Evolutionary conservation across 1,284 basidiomycete species (phyloP).

Genomic region (Austropuccinia psidii): DNA sequence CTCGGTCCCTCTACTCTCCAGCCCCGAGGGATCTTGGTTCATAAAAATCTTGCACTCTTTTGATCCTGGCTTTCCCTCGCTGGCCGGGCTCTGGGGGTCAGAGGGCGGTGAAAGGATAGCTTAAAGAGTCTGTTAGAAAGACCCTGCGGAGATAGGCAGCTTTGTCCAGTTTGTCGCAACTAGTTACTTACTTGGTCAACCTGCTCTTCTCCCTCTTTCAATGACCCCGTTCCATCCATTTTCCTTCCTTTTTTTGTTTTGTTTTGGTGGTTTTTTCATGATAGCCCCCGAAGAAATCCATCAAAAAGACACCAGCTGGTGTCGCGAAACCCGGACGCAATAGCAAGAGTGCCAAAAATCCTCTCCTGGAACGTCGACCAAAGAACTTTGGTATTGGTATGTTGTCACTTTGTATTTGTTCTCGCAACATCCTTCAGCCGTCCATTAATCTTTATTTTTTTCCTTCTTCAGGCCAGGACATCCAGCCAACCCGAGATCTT

Average conservation of each 20-base stretch:
- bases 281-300: conserved; percentile 45
- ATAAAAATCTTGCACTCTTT: no score
- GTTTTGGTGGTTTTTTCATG: conserved; percentile 41
- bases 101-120: neutral
- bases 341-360: conserved; percentile 69
- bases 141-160: neutral
- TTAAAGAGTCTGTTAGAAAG: conserved; percentile 7
- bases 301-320: conserved; percentile 26
- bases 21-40: no score
- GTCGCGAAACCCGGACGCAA: conserved; percentile 34
- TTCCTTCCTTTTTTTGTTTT: neutral
- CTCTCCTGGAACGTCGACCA: conserved; percentile 82
- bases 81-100: neutral
- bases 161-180: neutral
- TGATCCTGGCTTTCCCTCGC: neutral
- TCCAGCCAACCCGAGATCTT: conserved; percentile 81
- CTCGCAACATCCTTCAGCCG: neutral
- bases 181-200: conserved; percentile 10
- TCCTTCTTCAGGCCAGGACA: conserved; percentile 69
- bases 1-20: no score
- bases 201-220: conserved; percentile 29
- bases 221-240: conserved; percentile 12
- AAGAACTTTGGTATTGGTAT: conserved; percentile 93
- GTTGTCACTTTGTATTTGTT: conserved; percentile 44
- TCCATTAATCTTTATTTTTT: neutral